Conservation (phyloP, 305 asterid genomes). For the Fraxinus baroniana region DNA sequence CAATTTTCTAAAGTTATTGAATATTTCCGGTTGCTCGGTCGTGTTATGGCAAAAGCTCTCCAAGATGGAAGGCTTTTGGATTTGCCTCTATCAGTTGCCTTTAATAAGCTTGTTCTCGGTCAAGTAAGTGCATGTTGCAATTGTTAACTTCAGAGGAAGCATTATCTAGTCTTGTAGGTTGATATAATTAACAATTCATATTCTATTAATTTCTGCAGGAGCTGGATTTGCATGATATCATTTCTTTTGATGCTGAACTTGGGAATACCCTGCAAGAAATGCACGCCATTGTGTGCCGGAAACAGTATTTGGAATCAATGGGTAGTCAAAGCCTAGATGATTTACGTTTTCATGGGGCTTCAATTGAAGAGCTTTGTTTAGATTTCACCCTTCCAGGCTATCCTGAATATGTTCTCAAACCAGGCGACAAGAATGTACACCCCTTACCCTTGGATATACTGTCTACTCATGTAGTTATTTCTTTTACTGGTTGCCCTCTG, state of each 20-base stretch:
- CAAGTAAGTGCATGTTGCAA: slow-evolving; percentile 46
- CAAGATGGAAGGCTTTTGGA: slow-evolving; percentile 99
- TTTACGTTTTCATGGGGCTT: slow-evolving; percentile 65
- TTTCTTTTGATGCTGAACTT: slow-evolving; percentile 72
- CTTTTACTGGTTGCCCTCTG: neutral
- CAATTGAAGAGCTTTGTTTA: slow-evolving; percentile 82
- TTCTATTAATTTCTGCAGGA: slow-evolving; percentile 52
- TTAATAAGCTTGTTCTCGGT: slow-evolving; percentile 81
- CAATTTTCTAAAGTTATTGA: slow-evolving; percentile 64
- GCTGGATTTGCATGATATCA: slow-evolving; percentile 86
- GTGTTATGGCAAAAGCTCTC: slow-evolving; percentile 96
- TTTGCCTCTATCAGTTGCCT: slow-evolving; percentile 84
- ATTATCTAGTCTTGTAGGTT: slow-evolving; percentile 2
- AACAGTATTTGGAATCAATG: slow-evolving; percentile 57
- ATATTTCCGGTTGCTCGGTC: slow-evolving; percentile 80
- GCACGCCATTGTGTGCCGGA: slow-evolving; percentile 80
- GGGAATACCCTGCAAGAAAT: slow-evolving; percentile 86
- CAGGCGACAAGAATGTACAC: slow-evolving; percentile 69
- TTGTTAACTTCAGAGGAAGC: too few relatives aligned
- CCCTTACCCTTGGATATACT: slow-evolving; percentile 1
- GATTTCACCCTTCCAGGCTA: slow-evolving; percentile 96
- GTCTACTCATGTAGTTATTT: slow-evolving; percentile 8
- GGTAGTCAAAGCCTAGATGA: slow-evolving; percentile 54
- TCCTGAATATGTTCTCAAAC: slow-evolving; percentile 75
- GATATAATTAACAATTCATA: slow-evolving; percentile 3